Base-by-base conservation (phyloP, 352 stramenopile genomes). In the Phytophthora rubi region DNA sequence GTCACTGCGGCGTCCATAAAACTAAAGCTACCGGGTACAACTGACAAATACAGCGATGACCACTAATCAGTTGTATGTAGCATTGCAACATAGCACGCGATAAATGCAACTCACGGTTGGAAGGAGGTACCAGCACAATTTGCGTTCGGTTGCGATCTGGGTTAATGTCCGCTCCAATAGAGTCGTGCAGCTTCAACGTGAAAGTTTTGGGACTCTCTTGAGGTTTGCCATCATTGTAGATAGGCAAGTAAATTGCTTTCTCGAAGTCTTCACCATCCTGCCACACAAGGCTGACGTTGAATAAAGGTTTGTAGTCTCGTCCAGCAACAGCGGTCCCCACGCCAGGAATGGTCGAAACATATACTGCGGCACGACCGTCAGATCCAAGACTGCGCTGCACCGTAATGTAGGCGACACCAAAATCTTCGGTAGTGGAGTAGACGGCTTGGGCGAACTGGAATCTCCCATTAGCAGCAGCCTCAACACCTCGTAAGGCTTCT, bases 211-310 rank as follows among this genome's bases (percentile, higher is more conserved):
- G 12, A 4, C 13, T 56, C 53, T 92, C 82, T 59, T 93, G 80
- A 0, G 85, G 82, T 2, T 58, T 59, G 0, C 73, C 76, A 26
- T 93, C 85, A 42, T 93, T 92, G 26, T 89, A 75, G 3, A 93
- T 59, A 8, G 76, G 75, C 7, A 93, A 42, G 59, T 92, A 91
- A 2, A 93, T 72, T 39, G 85, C 77, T 58, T 87, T 88, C 63
- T 93, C 85, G 7, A 80, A 68, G 58, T 88, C 80, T 44, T 92
- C 83, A 21, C 85, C 81, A 60, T 93, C 83, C 42, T 93, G 81
- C 85, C 85, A 93, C 32, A 90, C 74, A n/a, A 93, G 63, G 70
- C 85, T 93, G 18, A 80, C 59, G 62, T 93, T 93, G 64, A 81
- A 90, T 6, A 91, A 53, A 3, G 79, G 65, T 39, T 77, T 79